Evolutionary conservation across 106 monocot species (phyloP).

Genomic region (Acanthochlamys bracteata): DNA sequence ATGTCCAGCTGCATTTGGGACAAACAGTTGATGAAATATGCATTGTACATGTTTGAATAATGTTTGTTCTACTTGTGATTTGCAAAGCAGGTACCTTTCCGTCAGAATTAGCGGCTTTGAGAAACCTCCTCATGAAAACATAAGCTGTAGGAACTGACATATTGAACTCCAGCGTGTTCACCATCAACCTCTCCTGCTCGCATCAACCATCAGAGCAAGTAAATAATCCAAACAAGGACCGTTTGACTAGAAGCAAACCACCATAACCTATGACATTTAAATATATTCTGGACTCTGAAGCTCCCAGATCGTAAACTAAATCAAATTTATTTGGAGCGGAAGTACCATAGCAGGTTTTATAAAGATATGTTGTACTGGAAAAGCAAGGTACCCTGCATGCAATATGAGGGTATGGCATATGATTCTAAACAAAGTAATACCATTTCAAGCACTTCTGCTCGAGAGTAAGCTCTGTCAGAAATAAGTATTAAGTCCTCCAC

Average conservation of each 20-base stretch:
- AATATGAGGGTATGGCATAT: no score
- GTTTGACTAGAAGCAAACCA: not conserved
- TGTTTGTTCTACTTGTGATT: not conserved
- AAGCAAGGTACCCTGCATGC: no score
- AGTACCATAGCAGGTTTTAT: no score
- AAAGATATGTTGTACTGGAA: no score
- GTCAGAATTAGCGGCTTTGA: slow-evolving; percentile 78
- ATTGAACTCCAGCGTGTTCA: slow-evolving; percentile 72
- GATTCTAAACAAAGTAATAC: slow-evolving; percentile 10
- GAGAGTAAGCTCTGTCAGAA: slow-evolving; percentile 75
- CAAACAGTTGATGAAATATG: not conserved
- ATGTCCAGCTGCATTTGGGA: slow-evolving; percentile 32
- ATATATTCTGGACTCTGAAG: no score
- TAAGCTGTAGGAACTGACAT: slow-evolving; percentile 87
- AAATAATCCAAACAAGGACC: not conserved
- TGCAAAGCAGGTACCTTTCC: slow-evolving; percentile 35
- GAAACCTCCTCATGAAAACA: slow-evolving; percentile 89
- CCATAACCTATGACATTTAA: no score
- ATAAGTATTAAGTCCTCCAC: slow-evolving; percentile 85
- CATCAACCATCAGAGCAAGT: not conserved
- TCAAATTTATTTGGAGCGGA: no score
- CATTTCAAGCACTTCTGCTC: slow-evolving; percentile 75
- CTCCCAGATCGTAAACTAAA: no score
- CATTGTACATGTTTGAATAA: not conserved
- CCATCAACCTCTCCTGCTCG: slow-evolving; percentile 63